These are phyloP conservation scores for Pouteria glomerata DNA, from an alignment of 148 eudicot species.

Conservation along the genomic window DNA sequence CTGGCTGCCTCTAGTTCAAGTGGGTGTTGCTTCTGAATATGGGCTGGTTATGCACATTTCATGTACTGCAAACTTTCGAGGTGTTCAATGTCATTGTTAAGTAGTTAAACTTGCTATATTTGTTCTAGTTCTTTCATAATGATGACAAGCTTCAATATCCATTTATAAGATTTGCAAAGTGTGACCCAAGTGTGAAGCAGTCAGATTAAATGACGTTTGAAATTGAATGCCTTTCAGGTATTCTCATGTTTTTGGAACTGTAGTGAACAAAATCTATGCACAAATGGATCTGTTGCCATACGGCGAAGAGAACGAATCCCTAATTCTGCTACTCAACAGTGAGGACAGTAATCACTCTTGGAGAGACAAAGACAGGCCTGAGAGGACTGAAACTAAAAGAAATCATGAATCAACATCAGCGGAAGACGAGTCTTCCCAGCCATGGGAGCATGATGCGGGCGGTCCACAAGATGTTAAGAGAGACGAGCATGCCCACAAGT, in stretches of 20 bases:
- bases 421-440: constrained; percentile 50
- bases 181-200: neutral
- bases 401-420: constrained; percentile 45
- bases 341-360: constrained; percentile 92
- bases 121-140: neutral
- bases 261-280: constrained; percentile 51
- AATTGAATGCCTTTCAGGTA: constrained; percentile 55
- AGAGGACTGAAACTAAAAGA: constrained; percentile 30
- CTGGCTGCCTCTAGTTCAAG: neutral
- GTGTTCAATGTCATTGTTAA: neutral
- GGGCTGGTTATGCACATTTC: constrained; percentile 2
- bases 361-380: constrained; percentile 33
- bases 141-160: neutral
- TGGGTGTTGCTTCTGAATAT: neutral
- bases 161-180: neutral
- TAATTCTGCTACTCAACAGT: constrained; percentile 57
- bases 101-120: neutral
- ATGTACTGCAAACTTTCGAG: neutral
- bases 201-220: neutral
- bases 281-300: constrained; percentile 77
- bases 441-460: constrained; percentile 21
- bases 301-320: constrained; percentile 69
- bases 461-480: constrained; percentile 22
- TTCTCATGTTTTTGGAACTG: constrained; percentile 43
- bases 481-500: constrained; percentile 41